Evolutionary conservation across 2,329 filamentous ascomycete genomes (phyloP).

Genomic region (Lecanoromycetidae sp.): DNA sequence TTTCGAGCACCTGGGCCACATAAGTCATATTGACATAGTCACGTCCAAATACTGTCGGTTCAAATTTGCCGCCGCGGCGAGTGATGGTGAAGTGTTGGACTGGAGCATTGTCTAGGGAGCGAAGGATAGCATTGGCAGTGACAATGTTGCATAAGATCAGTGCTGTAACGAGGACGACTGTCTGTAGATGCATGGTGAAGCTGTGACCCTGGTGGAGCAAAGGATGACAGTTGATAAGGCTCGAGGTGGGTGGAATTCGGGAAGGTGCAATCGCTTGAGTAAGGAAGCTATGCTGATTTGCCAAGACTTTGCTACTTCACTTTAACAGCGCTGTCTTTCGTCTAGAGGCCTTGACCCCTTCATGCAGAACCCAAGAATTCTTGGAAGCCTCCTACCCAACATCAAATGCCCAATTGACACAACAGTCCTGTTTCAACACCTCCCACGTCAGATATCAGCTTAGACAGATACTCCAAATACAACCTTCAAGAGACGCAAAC

Average conservation of each 20-base stretch:
- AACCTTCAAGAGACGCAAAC: no score
- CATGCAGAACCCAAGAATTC: no score
- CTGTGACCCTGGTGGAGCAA: background rate
- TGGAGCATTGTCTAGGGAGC: conserved; percentile 14
- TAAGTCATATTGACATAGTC: conserved; percentile 20
- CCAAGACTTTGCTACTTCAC: no score
- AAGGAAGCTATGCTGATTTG: no score
- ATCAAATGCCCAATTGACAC: no score
- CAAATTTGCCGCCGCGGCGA: conserved; percentile 19
- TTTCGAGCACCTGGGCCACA: conserved; percentile 18
- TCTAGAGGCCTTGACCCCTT: no score
- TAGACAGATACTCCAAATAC: no score
- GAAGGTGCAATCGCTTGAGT: background rate
- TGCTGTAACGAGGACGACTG: background rate
- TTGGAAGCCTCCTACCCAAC: no score
- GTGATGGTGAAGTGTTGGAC: conserved; percentile 19
- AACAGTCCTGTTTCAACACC: no score
- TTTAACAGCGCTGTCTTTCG: no score
- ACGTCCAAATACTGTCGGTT: conserved; percentile 6
- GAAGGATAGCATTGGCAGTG: conserved; percentile 6
- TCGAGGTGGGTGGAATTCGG: background rate
- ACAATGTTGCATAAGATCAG: background rate
- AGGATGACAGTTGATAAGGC: background rate
- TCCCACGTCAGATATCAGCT: no score
- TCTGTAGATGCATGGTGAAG: conserved; percentile 3